Percentiles rank a stretch among this genome's conserved stretches.
Conservation (phyloP, 495 filamentous ascomycete species). For the Astrothelium subdiscretum region DNA sequence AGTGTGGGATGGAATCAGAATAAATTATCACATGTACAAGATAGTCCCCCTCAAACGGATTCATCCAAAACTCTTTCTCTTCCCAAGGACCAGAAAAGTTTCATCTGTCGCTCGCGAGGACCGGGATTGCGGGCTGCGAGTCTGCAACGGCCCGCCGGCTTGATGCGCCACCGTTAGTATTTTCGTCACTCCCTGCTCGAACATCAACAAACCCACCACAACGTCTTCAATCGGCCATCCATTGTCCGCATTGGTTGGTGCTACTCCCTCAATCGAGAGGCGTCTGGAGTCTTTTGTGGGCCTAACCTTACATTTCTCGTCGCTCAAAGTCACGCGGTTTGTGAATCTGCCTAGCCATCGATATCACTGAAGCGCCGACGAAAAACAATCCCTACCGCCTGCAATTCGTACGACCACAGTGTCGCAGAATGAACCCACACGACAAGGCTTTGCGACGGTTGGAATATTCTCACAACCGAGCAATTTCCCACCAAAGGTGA, state of each 20-base stretch:
- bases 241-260: background rate
- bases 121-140: background rate
- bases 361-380: background rate
- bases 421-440: background rate
- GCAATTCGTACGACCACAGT: background rate
- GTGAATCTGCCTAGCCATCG: background rate
- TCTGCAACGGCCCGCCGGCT: background rate
- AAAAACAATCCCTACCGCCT: background rate
- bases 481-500: background rate
- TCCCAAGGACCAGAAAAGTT: too few species aligned
- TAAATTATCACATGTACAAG: too few species aligned
- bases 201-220: background rate
- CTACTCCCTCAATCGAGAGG: background rate
- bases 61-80: too few species aligned
- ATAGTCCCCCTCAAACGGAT: too few species aligned
- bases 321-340: background rate
- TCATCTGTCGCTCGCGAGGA: background rate
- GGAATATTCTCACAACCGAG: background rate
- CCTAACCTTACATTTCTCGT: background rate
- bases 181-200: background rate
- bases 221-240: background rate
- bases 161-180: background rate
- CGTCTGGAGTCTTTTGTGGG: background rate
- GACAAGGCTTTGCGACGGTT: background rate
- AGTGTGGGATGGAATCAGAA: background rate